These are phyloP conservation scores for Quercus engelmannii DNA, from an alignment of 306 rosid species.

Conservation along the genomic window DNA sequence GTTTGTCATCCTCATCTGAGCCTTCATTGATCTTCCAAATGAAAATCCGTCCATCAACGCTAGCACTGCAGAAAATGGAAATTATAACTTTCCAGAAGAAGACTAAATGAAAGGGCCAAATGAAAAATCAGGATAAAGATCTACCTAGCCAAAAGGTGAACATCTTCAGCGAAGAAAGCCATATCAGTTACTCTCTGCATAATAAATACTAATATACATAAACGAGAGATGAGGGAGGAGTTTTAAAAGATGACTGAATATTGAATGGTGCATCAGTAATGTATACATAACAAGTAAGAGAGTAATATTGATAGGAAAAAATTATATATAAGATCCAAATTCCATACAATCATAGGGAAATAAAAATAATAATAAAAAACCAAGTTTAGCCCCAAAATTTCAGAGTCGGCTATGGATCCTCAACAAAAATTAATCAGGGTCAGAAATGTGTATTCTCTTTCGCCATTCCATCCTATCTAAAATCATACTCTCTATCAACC, in stretches of 20 bases:
- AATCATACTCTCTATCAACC: too few relatives aligned
- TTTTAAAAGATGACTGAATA: background rate
- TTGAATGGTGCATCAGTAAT: constrained; percentile 13
- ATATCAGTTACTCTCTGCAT: constrained; percentile 69
- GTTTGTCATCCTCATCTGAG: constrained; percentile 68
- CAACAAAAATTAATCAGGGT: too few relatives aligned
- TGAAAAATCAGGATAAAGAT: constrained; percentile 5
- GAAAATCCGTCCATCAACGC: constrained; percentile 68
- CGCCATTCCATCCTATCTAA: too few relatives aligned
- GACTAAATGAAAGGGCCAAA: constrained; percentile 10
- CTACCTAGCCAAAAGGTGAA: constrained; percentile 75
- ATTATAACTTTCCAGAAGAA: background rate
- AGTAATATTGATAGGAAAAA: background rate
- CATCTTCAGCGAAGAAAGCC: constrained; percentile 78
- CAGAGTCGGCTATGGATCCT: too few relatives aligned
- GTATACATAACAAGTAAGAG: background rate
- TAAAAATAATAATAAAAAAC: background rate
- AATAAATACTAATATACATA: constrained; percentile 6
- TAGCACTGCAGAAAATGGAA: constrained; percentile 43
- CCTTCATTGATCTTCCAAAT: constrained; percentile 68
- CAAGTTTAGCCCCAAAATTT: too few relatives aligned
- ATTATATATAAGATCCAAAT: constrained; percentile 11
- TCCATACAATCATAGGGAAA: background rate
- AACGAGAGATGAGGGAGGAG: background rate
- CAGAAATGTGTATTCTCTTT: too few relatives aligned